Conservation (phyloP, 306 rosid genomes). For the Citrullus mucosospermus region DNA sequence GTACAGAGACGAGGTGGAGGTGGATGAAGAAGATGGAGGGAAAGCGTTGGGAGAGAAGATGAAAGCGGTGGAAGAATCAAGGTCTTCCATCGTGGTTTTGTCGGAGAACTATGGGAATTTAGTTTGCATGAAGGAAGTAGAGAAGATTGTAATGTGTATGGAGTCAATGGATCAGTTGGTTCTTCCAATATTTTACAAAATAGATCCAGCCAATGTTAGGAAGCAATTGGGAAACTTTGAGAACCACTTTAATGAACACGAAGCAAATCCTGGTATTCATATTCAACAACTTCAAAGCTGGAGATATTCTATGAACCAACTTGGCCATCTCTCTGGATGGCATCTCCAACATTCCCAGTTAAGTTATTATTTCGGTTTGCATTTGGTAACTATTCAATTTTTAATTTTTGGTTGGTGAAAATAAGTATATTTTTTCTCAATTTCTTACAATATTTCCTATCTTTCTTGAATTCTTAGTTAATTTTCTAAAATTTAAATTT, state of each 20-base stretch:
- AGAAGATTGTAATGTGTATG: constrained; percentile 17
- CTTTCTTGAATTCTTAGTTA: too few species aligned
- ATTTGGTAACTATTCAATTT: too few species aligned
- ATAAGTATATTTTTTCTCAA: too few species aligned
- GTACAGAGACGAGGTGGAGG: constrained; percentile 15
- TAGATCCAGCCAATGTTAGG: constrained; percentile 30
- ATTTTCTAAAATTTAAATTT: too few species aligned
- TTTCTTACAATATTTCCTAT: too few species aligned
- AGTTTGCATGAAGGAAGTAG: constrained; percentile 27
- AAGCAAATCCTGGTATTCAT: not conserved
- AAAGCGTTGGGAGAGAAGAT: constrained; percentile 23
- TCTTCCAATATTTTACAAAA: constrained; percentile 30
- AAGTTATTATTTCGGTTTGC: not conserved
- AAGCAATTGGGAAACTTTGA: constrained; percentile 17
- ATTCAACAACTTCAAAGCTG: constrained; percentile 15
- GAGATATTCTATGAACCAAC: constrained; percentile 18
- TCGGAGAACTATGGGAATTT: constrained; percentile 29
- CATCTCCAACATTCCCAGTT: not conserved
- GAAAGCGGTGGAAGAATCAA: constrained; percentile 30
- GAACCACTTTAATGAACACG: constrained; percentile 14
- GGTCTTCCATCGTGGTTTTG: constrained; percentile 28
- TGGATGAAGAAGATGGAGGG: constrained; percentile 1
- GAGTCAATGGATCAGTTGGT: constrained; percentile 18
- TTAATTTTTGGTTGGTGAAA: too few species aligned
- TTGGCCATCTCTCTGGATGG: constrained; percentile 4